Evolutionary conservation across 2,329 filamentous ascomycete genomes (phyloP).

Genomic region (Amphichorda felina): DNA sequence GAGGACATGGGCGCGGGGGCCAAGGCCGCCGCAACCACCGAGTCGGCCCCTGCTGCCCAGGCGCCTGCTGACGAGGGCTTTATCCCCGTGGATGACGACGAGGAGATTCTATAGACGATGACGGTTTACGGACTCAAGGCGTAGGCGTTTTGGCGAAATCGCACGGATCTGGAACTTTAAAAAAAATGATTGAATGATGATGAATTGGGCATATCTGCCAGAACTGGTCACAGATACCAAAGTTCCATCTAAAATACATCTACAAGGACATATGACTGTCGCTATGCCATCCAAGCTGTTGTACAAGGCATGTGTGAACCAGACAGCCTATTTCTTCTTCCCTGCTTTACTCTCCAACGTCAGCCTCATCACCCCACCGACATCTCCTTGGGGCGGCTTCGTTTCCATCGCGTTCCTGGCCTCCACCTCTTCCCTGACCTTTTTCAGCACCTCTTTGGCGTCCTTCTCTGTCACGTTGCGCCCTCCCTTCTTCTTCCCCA

Average conservation of each 20-base stretch:
- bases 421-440: constrained; percentile 21
- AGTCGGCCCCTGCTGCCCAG: background rate
- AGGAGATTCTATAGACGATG: constrained; percentile 14
- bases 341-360: constrained; percentile 8
- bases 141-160: too few relatives aligned
- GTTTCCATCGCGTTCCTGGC: constrained; percentile 27
- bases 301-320: too few relatives aligned
- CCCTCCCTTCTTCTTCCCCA: constrained; percentile 55
- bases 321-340: too few relatives aligned
- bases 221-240: too few relatives aligned
- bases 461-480: constrained; percentile 47
- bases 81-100: constrained; percentile 13
- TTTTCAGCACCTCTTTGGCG: constrained; percentile 41
- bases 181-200: constrained; percentile 1
- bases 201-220: background rate
- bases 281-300: too few relatives aligned
- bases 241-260: too few relatives aligned
- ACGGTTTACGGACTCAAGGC: too few relatives aligned
- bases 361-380: constrained; percentile 30
- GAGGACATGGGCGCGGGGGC: constrained; percentile 5
- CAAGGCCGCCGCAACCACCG: background rate
- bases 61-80: background rate
- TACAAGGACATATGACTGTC: too few relatives aligned
- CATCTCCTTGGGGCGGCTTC: constrained; percentile 29
- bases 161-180: too few relatives aligned